Conservation (phyloP, 208 protist species). For the Balamuthia mandrillaris region DNA sequence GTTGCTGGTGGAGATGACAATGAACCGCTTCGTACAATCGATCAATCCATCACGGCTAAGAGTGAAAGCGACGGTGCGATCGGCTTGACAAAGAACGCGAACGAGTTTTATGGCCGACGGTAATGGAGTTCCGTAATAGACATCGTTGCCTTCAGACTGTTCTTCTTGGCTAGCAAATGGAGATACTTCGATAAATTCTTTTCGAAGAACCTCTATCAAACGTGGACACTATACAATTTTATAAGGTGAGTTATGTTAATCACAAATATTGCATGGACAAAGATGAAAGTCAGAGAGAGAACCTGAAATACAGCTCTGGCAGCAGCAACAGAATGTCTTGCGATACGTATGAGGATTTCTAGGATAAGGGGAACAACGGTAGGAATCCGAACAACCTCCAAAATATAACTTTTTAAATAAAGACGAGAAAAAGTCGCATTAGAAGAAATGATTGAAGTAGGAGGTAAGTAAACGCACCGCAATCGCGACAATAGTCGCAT, state of each 20-base stretch:
- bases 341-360: neutral
- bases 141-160: neutral
- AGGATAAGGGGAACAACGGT: neutral
- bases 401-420: no score
- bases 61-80: neutral
- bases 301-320: neutral
- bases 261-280: no score
- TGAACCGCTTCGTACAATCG: neutral
- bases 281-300: no score
- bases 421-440: no score
- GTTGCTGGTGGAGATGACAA: neutral
- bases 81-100: neutral
- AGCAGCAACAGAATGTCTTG: neutral
- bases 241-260: no score
- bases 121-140: neutral
- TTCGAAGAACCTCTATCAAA: neutral
- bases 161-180: neutral
- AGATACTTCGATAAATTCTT: neutral
- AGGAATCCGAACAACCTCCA: no score
- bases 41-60: neutral
- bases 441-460: no score
- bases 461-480: no score
- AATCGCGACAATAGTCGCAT: no score
- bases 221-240: no score
- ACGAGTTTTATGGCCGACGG: neutral